Evolutionary conservation across 2,329 filamentous ascomycete species (phyloP), one percentile per base, ranked within the genome.

Genomic region (Sporothrix dimorphospora): DNA sequence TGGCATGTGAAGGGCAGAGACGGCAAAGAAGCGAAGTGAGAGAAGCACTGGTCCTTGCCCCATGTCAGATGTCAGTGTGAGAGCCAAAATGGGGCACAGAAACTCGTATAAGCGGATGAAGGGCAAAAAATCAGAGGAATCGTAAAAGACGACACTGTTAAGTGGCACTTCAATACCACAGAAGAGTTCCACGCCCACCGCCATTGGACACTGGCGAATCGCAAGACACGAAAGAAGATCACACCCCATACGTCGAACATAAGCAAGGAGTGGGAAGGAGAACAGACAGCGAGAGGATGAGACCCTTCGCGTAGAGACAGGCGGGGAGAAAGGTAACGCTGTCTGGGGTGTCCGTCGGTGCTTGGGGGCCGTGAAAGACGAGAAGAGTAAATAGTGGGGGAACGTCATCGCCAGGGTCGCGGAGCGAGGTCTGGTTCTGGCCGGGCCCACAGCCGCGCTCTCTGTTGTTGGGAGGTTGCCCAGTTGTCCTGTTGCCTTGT

Each of bases 201-300:
- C 27, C 16, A 27, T 38, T 51, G 65, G 27, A 21, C 27, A 67
- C 11, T n/a, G n/a, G 40, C 61, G 65, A 51, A 53, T 67, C 24
- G 45, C 42, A 53, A 38, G 27, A 14, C 45, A 40, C 9, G 24
- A 24, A 42, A 63, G 34, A 63, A 24, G 57, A 63, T 42, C 34
- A 42, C n/a, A 34, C 30, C n/a, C 57, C 57, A 42, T 30, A 30
- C 27, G n/a, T 24, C 12, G 19, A 30, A 30, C 45, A 66, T 34
- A 34, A 34, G 30, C 24, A 67, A 49, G 63, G 63, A 51, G 63
- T 34, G 63, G 27, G 42, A 42, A 67, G 30, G 47, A 53, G 45
- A 68, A 68, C 65, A 68, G 65, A 53, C 65, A 40, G 19, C 19
- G n/a, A 53, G 45, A 68, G 19, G 65, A 68, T 68, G 65, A 68